Evolutionary conservation across 306 rosid genomes (phyloP).

Genomic region (Glycine tomentella): DNA sequence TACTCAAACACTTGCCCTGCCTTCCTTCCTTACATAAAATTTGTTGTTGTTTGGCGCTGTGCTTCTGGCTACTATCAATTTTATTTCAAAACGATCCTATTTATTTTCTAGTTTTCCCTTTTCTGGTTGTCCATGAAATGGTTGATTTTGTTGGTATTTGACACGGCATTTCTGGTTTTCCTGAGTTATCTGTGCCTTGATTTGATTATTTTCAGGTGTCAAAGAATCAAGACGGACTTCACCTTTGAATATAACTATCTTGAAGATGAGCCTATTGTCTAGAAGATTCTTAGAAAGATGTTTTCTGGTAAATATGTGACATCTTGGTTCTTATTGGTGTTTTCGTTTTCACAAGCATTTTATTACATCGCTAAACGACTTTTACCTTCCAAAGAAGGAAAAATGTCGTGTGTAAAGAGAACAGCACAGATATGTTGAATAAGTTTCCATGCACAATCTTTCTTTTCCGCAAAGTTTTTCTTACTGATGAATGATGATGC

Average conservation of each 20-base stretch:
- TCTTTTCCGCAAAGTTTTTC: neutral
- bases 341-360: neutral
- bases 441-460: constrained; percentile 3
- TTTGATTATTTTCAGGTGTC: constrained; percentile 70
- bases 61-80: neutral
- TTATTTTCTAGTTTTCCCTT: constrained; percentile 8
- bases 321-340: constrained; percentile 30
- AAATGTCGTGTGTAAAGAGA: neutral
- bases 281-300: constrained; percentile 9
- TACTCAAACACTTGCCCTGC: neutral
- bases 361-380: neutral
- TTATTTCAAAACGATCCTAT: neutral
- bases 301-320: constrained; percentile 29
- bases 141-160: constrained; percentile 10
- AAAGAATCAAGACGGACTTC: constrained; percentile 88
- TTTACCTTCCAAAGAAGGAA: constrained; percentile 5
- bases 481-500: neutral
- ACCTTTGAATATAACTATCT: constrained; percentile 87
- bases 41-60: neutral
- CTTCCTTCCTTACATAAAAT: neutral
- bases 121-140: constrained; percentile 7
- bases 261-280: constrained; percentile 77
- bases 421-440: constrained; percentile 5
- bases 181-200: constrained; percentile 31
- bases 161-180: constrained; percentile 13